Evolutionary conservation across 2,329 filamentous ascomycete species (phyloP).

Genomic region (Verticillium alfalfae): DNA sequence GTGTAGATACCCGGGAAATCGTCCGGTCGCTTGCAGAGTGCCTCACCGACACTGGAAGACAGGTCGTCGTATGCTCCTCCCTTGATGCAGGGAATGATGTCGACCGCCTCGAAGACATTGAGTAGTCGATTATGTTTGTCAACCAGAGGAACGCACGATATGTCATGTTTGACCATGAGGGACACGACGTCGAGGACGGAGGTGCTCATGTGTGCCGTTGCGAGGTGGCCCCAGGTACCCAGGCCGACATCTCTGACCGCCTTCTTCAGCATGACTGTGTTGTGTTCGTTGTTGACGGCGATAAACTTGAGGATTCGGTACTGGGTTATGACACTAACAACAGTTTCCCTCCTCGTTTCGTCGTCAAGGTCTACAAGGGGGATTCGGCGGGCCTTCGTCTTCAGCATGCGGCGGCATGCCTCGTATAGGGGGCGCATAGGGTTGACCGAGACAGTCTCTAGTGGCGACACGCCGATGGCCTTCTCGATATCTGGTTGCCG

Average conservation of each 20-base stretch:
- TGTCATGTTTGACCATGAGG: constrained; percentile 85
- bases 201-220: constrained; percentile 81
- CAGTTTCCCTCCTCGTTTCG: constrained; percentile 85
- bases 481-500: constrained; percentile 75
- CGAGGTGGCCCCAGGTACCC: constrained; percentile 76
- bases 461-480: constrained; percentile 81
- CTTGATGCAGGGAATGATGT: constrained; percentile 94
- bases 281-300: constrained; percentile 80
- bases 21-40: constrained; percentile 77
- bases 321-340: constrained; percentile 95
- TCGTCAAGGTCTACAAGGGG: constrained; percentile 91
- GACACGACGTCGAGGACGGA: constrained; percentile 94
- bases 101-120: constrained; percentile 96
- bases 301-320: constrained; percentile 99
- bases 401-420: constrained; percentile 89
- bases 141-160: constrained; percentile 90
- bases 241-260: constrained; percentile 77
- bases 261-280: constrained; percentile 85
- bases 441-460: constrained; percentile 94
- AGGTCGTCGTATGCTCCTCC: constrained; percentile 90
- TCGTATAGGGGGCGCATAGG: constrained; percentile 89
- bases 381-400: constrained; percentile 87
- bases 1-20: constrained; percentile 97
- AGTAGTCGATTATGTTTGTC: constrained; percentile 73
- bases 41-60: constrained; percentile 79